Evolutionary conservation across 2,329 filamentous ascomycete species (phyloP), one percentile per base, ranked within the genome.

Genomic region (Colletotrichum cuscutae): DNA sequence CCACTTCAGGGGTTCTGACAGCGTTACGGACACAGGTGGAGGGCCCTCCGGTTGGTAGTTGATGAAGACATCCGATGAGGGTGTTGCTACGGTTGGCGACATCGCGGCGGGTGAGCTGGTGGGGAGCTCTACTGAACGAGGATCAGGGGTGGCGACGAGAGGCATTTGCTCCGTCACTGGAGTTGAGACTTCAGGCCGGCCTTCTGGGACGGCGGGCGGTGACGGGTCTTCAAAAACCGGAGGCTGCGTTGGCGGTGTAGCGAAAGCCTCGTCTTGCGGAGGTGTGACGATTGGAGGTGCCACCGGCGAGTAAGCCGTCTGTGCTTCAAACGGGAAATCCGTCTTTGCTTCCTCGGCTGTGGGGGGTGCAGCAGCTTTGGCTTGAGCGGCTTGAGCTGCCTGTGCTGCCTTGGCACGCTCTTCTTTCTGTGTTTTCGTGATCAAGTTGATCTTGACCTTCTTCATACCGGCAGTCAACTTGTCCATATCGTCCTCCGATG

Each of bases 391-490:
- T 58, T 77, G 53, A 24, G 66, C 62, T n/a, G 79, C 77, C 42
- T 77, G 53, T n/a, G 69, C 62, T n/a, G 79, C 77, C 66, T 79
- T 78, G 65, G 86, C 86, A 30, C 84, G 86, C 1, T 87, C 89
- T 62, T 90, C 89, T 76, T 86, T 87, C 76, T 91, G 88, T 52
- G 89, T 85, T 72, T 90, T 86, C 1, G 89, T 90, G 52, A 91
- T 83, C 28, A 92, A 79, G 65, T 88, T 91, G 76, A 92, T 89
- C 78, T 88, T 91, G 71, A 92, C 89, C 79, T 88, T 90, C 78
- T 89, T 91, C 86, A 92, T 88, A 1, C 88, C 87, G 46, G 83
- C 84, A 0, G 89, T 88, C 73, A 92, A 84, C 62, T 82, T 86
- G 65, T 91, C 88, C 46, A 92, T 78, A 61, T 87, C 87, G 60